Conservation (phyloP, 2,329 filamentous ascomycete species). For the Neoscytalidium dimidiatum region DNA sequence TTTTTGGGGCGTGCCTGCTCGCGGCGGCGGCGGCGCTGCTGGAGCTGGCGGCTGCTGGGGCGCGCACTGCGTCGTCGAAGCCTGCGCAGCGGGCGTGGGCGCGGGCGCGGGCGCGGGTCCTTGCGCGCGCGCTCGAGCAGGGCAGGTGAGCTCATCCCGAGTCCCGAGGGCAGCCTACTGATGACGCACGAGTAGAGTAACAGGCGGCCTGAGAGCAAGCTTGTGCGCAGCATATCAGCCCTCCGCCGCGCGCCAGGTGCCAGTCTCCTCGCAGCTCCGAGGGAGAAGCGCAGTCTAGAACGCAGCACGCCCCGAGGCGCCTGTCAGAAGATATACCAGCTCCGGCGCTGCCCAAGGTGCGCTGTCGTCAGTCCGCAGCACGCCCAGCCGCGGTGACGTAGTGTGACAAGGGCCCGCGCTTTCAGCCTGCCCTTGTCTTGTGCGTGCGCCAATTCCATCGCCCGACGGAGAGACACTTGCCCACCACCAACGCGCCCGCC, state of each 20-base stretch:
- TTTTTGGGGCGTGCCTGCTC: neutral
- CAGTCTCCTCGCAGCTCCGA: neutral
- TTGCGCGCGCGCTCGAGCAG: neutral
- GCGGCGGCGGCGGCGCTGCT: neutral
- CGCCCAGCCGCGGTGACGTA: constrained; percentile 3
- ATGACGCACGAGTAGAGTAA: neutral
- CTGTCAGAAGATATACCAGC: constrained; percentile 17
- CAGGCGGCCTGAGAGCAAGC: constrained; percentile 3
- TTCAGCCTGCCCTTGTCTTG: neutral
- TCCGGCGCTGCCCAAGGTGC: neutral
- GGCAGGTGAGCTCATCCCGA: neutral
- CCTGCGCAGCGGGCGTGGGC: neutral
- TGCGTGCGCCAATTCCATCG: neutral
- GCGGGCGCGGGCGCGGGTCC: neutral
- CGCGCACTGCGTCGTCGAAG: neutral
- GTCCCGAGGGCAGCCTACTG: neutral
- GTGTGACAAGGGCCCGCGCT: neutral
- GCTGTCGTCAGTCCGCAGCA: neutral
- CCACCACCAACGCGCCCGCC: neutral
- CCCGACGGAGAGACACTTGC: neutral
- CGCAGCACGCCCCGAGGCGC: neutral
- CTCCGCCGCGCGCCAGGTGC: neutral
- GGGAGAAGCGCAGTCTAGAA: constrained; percentile 9
- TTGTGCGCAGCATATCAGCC: neutral
- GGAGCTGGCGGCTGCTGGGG: neutral